These are phyloP conservation scores for Colletotrichum ledebouriae DNA, from an alignment of 2,329 filamentous ascomycete genomes.

Conservation along the genomic window DNA sequence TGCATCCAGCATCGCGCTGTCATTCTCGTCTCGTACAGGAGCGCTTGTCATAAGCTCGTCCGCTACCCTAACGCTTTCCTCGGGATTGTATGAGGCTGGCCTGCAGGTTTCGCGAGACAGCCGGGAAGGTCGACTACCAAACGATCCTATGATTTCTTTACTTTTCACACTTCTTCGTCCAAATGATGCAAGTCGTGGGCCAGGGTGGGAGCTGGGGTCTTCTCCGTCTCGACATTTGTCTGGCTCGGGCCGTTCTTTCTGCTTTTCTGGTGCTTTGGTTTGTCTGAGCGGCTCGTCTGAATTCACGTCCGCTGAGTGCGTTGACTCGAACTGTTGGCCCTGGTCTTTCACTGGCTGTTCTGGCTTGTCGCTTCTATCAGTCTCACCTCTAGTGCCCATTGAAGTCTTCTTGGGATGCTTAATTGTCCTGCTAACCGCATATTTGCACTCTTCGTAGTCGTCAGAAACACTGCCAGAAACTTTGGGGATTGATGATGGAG, in stretches of 20 bases:
- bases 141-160: conserved; percentile 60
- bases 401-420: too few species aligned
- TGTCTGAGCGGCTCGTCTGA: background rate
- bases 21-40: background rate
- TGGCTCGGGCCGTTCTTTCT: background rate
- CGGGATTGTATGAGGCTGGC: background rate
- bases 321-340: background rate
- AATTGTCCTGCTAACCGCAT: background rate
- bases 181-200: conserved; percentile 56
- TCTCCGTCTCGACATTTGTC: background rate
- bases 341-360: background rate
- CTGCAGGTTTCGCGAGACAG: background rate
- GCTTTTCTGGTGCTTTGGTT: too few species aligned
- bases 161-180: conserved; percentile 60
- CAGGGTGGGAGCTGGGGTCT: conserved; percentile 16
- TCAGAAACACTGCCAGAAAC: background rate
- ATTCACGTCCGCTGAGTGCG: background rate
- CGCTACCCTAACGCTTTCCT: background rate
- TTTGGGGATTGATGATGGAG: background rate
- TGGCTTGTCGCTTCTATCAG: background rate
- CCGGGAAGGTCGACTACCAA: conserved; percentile 36
- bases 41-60: background rate
- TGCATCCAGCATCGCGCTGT: background rate
- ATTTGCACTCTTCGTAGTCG: background rate
- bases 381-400: too few species aligned